A percentile compares a stretch with the other conserved stretches of the same genome.
Conservation (phyloP, 116 monocot species). For the Trichopus zeylanicus region DNA sequence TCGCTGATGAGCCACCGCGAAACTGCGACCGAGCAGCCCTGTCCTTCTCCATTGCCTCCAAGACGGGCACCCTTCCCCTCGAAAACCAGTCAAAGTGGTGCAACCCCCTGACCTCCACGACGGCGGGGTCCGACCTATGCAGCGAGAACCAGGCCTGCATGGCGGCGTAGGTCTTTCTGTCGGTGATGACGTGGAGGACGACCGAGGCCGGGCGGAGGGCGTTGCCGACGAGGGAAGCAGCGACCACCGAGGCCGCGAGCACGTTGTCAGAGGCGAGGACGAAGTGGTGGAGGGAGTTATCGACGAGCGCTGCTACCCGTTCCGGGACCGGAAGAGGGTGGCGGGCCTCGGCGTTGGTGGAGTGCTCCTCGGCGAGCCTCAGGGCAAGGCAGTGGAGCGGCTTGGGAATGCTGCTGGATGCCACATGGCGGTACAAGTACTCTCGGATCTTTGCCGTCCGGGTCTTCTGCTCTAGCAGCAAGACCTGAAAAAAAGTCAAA, state of each 20-base stretch:
- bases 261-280: conserved; percentile 86
- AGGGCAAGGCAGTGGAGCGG: conserved; percentile 71
- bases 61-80: conserved; percentile 43
- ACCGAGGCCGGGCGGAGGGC: conserved; percentile 29
- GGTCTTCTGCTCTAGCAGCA: conserved; percentile 55
- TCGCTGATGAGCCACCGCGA: conserved; percentile 50
- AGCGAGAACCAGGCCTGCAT: conserved; percentile 97
- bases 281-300: conserved; percentile 58
- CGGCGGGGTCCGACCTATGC: conserved; percentile 55
- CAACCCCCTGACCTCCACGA: conserved; percentile 79
- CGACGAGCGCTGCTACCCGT: conserved; percentile 40
- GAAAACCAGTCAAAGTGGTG: conserved; percentile 92
- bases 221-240: conserved; percentile 51
- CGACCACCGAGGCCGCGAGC: conserved; percentile 64
- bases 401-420: conserved; percentile 83
- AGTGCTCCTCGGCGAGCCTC: conserved; percentile 62
- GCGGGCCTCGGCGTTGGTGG: conserved; percentile 63
- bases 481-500: conserved; percentile 16
- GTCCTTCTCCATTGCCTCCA: conserved; percentile 86
- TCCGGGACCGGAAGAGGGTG: conserved; percentile 53
- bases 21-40: conserved; percentile 41
- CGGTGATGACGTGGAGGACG: conserved; percentile 81
- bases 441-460: conserved; percentile 65
- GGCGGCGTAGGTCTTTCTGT: conserved; percentile 67
- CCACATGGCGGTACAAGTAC: conserved; percentile 83